Evolutionary conservation across 768 basidiomycete genomes (phyloP).

Genomic region (Tricholoma sp.): DNA sequence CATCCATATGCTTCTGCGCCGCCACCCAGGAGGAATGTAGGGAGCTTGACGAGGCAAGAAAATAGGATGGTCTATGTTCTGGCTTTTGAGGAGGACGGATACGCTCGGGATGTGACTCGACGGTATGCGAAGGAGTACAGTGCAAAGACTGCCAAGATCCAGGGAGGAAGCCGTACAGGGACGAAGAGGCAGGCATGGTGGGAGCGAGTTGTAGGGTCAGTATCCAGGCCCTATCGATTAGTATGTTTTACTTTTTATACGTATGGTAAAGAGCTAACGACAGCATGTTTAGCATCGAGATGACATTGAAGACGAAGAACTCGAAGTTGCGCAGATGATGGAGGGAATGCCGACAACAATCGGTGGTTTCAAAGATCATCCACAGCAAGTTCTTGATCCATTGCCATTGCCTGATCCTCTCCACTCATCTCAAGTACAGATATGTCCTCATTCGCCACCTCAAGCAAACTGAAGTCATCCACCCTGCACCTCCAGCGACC

Average conservation of each 20-base stretch:
- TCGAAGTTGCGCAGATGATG: slow-evolving; percentile 67
- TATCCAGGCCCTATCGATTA: slow-evolving; percentile 76
- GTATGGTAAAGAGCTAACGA: background rate
- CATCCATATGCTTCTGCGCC: slow-evolving; percentile 16
- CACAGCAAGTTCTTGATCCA: slow-evolving; percentile 50
- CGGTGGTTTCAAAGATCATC: slow-evolving; percentile 93
- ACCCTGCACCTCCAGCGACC: slow-evolving; percentile 56
- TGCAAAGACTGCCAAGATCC: slow-evolving; percentile 76
- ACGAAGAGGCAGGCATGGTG: slow-evolving; percentile 82
- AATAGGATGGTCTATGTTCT: slow-evolving; percentile 93
- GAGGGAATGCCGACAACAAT: slow-evolving; percentile 94
- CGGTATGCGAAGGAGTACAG: slow-evolving; percentile 82
- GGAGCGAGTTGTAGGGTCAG: slow-evolving; percentile 56
- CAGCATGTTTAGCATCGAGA: slow-evolving; percentile 67
- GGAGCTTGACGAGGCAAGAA: slow-evolving; percentile 35
- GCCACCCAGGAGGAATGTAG: slow-evolving; percentile 11
- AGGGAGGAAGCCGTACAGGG: slow-evolving; percentile 50
- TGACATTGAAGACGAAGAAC: slow-evolving; percentile 87
- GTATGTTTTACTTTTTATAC: slow-evolving; percentile 37
- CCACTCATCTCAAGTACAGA: slow-evolving; percentile 30
- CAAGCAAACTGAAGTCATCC: slow-evolving; percentile 80
- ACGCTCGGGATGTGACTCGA: slow-evolving; percentile 85
- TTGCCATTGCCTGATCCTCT: too few species aligned
- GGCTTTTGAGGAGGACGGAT: slow-evolving; percentile 92
- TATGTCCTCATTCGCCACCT: slow-evolving; percentile 86